Conservation (phyloP, 805 yeast genomes). For the Pichia californica region DNA sequence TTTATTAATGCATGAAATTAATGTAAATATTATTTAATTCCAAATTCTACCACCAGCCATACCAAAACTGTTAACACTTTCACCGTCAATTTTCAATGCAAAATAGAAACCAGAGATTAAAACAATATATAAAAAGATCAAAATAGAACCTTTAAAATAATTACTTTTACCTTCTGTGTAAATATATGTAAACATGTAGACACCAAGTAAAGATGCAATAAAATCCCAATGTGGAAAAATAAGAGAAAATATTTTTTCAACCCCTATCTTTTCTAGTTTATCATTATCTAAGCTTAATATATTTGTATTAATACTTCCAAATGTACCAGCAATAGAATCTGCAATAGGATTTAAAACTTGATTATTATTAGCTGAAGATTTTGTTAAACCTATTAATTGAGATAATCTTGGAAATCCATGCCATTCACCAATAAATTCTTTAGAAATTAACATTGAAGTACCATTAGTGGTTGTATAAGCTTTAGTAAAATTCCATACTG, state of each 20-base stretch:
- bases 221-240: constrained; percentile 96
- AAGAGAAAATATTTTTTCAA: constrained; percentile 55
- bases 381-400: constrained; percentile 2
- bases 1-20: too few relatives aligned
- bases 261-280: constrained; percentile 6
- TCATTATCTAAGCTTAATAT: background rate
- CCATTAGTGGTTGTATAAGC: background rate
- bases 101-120: constrained; percentile 78
- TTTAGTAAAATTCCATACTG: constrained; percentile 39
- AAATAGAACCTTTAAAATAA: constrained; percentile 89
- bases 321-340: background rate
- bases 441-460: constrained; percentile 1
- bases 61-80: constrained; percentile 4
- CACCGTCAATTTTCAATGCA: constrained; percentile 35
- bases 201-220: constrained; percentile 75
- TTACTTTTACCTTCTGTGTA: constrained; percentile 97
- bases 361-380: background rate
- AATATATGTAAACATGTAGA: constrained; percentile 83
- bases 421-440: constrained; percentile 2
- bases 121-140: constrained; percentile 71
- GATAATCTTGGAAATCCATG: constrained; percentile 12
- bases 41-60: constrained; percentile 3
- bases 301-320: background rate
- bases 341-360: background rate
- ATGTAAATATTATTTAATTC: background rate